Base-by-base conservation (phyloP, 2,329 filamentous ascomycete genomes). In the Aspergillus pseudotamarii region DNA sequence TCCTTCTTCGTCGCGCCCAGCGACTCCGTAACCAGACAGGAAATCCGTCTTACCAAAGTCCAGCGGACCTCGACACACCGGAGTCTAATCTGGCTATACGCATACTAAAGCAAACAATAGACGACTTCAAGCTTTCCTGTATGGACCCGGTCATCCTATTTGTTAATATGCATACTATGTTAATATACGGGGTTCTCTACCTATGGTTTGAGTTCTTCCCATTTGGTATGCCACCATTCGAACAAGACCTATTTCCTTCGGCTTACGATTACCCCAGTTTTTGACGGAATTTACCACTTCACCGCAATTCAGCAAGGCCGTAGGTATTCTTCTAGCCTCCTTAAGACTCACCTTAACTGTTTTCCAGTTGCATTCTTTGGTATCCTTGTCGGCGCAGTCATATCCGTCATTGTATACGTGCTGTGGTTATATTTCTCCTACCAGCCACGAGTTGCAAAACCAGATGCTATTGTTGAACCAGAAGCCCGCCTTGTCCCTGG, bases 141-240 rank as follows among this genome's bases (percentile, higher is more conserved):
- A 28, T 59, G 55, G 63, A 65, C 34, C 63, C 64, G 2, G 62
- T 66, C 6, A 64, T 64, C 43, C n/a, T 64, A 1, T 62, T 61
- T 34, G 53, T 66, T 6, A 66, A 64, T n/a, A 57, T 66, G 11
- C 60, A 66, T 38, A 69, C 65, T 6, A 66, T 65, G 60, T 38
- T 69, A 8, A 46, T 69, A 23, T 69, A 69, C 36, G 64, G 64
- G 10, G 45, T 69, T 8, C 55, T 69, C 3, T 69, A 69, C 38
- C 45, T 68, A 3, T 69, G 66, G 63, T 69, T 68, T 58, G 68
- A 68, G 19, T 64, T 67, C 14, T 69, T 68, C 45, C 68, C 68
- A 41, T 66, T 63, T 48, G 63, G 67, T 68, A 61, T 51, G 61
- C 38, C 9, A 26, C 4, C 14, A 34, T 28, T 30, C n/a, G 2